Evolutionary conservation across 768 basidiomycete genomes (phyloP), one percentile per base, ranked within the genome.

Genomic region (Chalciporus chontae): DNA sequence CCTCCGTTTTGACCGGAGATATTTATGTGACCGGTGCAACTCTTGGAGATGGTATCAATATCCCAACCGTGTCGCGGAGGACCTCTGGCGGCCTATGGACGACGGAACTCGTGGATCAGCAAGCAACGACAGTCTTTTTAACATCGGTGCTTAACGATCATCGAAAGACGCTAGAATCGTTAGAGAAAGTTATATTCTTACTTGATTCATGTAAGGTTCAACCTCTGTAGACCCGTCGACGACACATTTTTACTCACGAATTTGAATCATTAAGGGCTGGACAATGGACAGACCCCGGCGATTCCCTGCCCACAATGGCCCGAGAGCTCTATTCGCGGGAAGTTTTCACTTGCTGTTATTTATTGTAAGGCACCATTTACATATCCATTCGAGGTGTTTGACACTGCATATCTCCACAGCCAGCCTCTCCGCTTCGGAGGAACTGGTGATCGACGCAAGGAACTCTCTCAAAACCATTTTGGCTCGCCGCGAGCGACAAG

Each of bases 111-210:
- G n/a, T 10, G 31, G 42, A 52, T 32, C 44, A 45, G 18, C 5
- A 5, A 14, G n/a, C 15, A 7, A 46, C 34, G 8, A 46, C 5
- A 1, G 11, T 2, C 3, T 42, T 49, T 3, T 11, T 55, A 14
- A 26, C 3, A 3, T 27, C 34, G 9, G n/a, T 50, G 13, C 40
- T 45, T 3, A 36, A 14, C 10, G 26, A 50, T 31, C 37, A 15
- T 23, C 3, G 7, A 7, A 39, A n/a, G 17, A 11, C 42, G 3
- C 21, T 43, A 2, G 5, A 18, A 8, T 55, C 32, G 8, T 43
- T 55, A 3, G 41, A 43, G 9, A 42, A 39, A 8, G 38, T 57
- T 17, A n/a, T 57, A 10, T 41, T 41, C 31, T 38, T 55, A 37
- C 40, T 57, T 19, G 19, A 45, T 31, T 44, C 9, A 14, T 11